phyloP scores from a whole-genome alignment of 1,284 basidiomycete species.

The Cutaneotrichosporon sp. region DNA sequence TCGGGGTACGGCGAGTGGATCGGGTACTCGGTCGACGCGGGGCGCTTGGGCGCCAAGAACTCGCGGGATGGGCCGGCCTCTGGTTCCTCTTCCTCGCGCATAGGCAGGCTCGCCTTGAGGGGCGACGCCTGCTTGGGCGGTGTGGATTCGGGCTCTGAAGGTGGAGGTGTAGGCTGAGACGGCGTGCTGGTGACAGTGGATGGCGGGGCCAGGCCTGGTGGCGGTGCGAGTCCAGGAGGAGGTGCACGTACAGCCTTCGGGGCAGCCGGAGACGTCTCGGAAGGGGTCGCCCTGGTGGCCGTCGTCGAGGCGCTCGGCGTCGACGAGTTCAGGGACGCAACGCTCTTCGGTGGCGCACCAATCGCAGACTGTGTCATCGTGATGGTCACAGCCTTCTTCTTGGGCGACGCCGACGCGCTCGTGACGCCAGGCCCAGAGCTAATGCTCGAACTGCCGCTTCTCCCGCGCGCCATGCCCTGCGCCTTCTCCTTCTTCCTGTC shows the following conservation, averaged over 20 bases:
- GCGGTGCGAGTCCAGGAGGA: slow-evolving; percentile 24
- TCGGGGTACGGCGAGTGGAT: slow-evolving; percentile 81
- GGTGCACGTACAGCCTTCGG: slow-evolving; percentile 56
- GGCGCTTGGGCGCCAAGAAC: slow-evolving; percentile 25
- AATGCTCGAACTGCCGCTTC: slow-evolving; percentile 39
- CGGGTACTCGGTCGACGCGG: slow-evolving; percentile 38
- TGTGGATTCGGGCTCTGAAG: slow-evolving; percentile 6
- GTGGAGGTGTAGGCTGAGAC: not conserved
- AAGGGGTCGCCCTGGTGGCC: slow-evolving; percentile 44
- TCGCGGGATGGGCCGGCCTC: slow-evolving; percentile 44
- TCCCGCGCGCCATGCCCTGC: slow-evolving; percentile 37
- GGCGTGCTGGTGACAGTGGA: not conserved
- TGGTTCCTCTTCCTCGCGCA: slow-evolving; percentile 24
- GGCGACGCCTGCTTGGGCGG: slow-evolving; percentile 13
- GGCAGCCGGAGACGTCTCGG: slow-evolving; percentile 17
- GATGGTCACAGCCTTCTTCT: slow-evolving; percentile 34
- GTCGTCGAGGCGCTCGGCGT: slow-evolving; percentile 5
- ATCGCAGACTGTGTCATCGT: not conserved
- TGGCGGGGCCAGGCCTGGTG: slow-evolving; percentile 21
- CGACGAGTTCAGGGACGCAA: not conserved
- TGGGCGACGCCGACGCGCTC: slow-evolving; percentile 44
- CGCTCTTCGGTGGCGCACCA: slow-evolving; percentile 7
- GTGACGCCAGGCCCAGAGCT: slow-evolving; percentile 21
- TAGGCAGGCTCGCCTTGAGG: not conserved
- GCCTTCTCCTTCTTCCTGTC: slow-evolving; percentile 29